A percentile compares a stretch with the other conserved stretches of the same genome.
phyloP scores from a whole-genome alignment of 2,329 filamentous ascomycete species.

The Clarireedia sp. region DNA sequence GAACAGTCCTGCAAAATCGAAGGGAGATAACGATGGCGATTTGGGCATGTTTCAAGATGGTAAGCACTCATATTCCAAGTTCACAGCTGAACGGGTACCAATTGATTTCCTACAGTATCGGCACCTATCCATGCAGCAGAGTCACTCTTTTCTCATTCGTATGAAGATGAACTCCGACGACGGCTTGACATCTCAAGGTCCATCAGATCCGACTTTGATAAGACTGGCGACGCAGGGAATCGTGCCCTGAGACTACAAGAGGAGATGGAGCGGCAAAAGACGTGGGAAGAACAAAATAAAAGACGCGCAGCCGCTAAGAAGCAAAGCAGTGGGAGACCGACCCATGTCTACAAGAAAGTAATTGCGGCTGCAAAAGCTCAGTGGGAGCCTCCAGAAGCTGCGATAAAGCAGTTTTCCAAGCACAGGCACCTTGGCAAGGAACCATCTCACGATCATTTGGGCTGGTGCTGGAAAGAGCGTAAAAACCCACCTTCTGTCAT shows the following conservation, averaged over 20 bases:
- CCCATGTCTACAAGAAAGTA: too few species aligned
- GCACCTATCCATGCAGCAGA: neutral
- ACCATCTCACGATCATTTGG: too few species aligned
- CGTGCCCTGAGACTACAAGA: neutral
- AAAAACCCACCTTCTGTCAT: too few species aligned
- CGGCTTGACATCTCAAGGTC: neutral
- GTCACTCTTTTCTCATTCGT: neutral
- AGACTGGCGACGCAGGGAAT: neutral
- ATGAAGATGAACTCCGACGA: neutral
- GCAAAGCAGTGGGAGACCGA: too few species aligned
- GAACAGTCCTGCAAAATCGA: too few species aligned
- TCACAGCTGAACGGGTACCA: neutral
- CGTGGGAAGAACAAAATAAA: neutral
- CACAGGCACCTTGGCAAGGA: too few species aligned
- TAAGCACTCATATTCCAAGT: neutral
- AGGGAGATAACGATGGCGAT: neutral
- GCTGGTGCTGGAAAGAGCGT: too few species aligned
- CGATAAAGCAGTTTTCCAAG: too few species aligned
- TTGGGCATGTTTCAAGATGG: neutral
- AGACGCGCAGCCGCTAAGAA: too few species aligned
- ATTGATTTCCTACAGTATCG: neutral
- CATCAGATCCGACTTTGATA: neutral
- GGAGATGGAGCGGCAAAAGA: neutral
- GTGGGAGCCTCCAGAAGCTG: too few species aligned
- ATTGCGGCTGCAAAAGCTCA: too few species aligned